Evolutionary conservation across 805 yeast species (phyloP), one percentile per base, ranked within the genome.

Genomic region (Spathaspora girioi): DNA sequence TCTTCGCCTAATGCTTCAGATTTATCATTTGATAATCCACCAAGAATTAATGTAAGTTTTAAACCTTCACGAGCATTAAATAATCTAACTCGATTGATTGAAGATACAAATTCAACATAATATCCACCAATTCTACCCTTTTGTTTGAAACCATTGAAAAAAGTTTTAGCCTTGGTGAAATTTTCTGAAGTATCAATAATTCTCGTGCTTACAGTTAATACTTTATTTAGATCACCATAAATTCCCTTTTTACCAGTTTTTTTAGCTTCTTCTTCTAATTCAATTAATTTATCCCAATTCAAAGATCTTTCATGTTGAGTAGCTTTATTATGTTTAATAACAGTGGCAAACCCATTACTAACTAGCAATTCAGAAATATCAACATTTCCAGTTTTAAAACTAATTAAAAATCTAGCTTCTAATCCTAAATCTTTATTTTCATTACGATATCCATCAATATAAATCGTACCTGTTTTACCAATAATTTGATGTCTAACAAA

Each of bases 101-200:
- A 71, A 19, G 83, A 73, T 43, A 89, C 84, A 60, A 76, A 83
- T 56, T 90, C 96, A 26, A 89, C 90, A 53, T 72, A 64, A 54
- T 81, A 77, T 43, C 86, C 94, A 10, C 83, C 70, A 48, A 88
- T 77, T 52, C 80, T 76, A 23, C 81, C 77, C 70, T 86, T 84
- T 57, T 85, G 81, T 62, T 79, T 81, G 58, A 89, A 80, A 2
- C 89, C 82, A 53, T 86, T 79, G 60, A 87, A 74, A 61, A 84
- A 88, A 5, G 92, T 83, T 55, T 83, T 83, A 32, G 97, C 90
- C 60, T 89, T 82, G 42, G 83, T 71, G 6, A 78, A 75, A 58
- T 79, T 81, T 64, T 88, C 96, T 18, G 93, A 85, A 5, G 96
- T 96, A 64, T 90, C 93, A 32, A 87, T 87, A 31, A 82, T 67